Base-by-base conservation (phyloP, 2,329 filamentous ascomycete species). In the Chaetomiaceae sp. region DNA sequence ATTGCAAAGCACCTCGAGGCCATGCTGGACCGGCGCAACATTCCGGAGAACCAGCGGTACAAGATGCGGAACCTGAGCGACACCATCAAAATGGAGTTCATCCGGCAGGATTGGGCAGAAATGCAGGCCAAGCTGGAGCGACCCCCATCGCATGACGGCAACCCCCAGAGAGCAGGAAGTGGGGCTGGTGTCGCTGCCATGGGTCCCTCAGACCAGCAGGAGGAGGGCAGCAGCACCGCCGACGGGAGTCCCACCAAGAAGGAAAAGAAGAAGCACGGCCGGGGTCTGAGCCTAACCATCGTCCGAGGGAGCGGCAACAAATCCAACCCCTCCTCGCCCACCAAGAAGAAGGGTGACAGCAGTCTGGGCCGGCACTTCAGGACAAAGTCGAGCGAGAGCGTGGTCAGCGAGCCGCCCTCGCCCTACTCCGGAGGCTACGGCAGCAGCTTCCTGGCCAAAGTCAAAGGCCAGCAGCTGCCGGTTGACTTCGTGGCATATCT, bases 11-110 rank as follows among this genome's bases (percentile, higher is more conserved):
- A 82, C 57, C 75, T 83, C 43, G 81, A 85, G 62, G 81, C 78
- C 3, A 77, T 82, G 69, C 68, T 95, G 69, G 90, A 96, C 67
- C 84, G 91, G 16, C 82, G 92, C 58, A 96, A 97, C 64, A 95
- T 97, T 50, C 91, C 92, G 3, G 89, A 95, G 65, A 88, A 96
- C 59, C 90, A 96, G 76, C 81, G 92, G 51, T 90, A 92, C 69
- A 95, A 95, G 73, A 96, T 99, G 90, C 82, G 92, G 41, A 91
- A 85, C 52, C 75, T 99, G 55, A 90, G 89, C 58, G 80, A 89
- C 59, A 87, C 88, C 32, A 91, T 97, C 74, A 99, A 99, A 72
- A 89, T 90, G 66, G 91, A 97, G 66, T 95, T 99, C 64, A 90
- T 97, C 63, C 85, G 86, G 48, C 91, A 95, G 67, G 89, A 96